Evolutionary conservation across 768 basidiomycete species (phyloP).

Genomic region (Harrya chromipes): DNA sequence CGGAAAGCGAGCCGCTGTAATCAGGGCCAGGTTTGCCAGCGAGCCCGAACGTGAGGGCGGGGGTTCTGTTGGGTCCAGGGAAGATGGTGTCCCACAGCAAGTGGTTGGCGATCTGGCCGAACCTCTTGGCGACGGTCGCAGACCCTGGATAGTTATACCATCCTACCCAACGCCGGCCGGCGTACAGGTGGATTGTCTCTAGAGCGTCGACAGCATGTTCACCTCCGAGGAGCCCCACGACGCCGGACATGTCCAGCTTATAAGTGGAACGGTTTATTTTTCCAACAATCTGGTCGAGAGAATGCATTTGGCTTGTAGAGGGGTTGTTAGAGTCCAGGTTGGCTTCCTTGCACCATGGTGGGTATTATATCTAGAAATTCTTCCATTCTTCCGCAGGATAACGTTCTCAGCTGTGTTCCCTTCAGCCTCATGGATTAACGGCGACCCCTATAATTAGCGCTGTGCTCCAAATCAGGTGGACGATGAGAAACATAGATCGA

Average conservation of each 20-base stretch:
- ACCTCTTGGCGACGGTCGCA: conserved; percentile 30
- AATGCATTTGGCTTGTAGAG: conserved; percentile 10
- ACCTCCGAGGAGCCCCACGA: conserved; percentile 35
- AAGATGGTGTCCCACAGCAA: conserved; percentile 32
- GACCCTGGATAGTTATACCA: conserved; percentile 38
- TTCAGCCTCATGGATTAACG: too few species aligned
- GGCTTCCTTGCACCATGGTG: not conserved
- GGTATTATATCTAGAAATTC: conserved; percentile 7
- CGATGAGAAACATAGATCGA: too few species aligned
- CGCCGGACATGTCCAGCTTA: conserved; percentile 26
- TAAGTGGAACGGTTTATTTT: conserved; percentile 10
- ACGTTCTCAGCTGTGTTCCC: too few species aligned
- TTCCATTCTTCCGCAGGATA: too few species aligned
- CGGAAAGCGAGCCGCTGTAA: conserved; percentile 71
- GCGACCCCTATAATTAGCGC: too few species aligned
- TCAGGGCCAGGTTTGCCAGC: conserved; percentile 48
- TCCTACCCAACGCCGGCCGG: conserved; percentile 30
- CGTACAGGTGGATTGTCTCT: conserved; percentile 30
- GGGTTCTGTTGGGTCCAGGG: conserved; percentile 28
- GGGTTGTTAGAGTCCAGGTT: not conserved
- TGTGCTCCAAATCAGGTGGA: too few species aligned
- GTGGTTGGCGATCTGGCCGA: conserved; percentile 27
- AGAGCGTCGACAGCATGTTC: conserved; percentile 31
- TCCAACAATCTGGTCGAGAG: conserved; percentile 11
- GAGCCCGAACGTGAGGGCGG: conserved; percentile 26